These are phyloP conservation scores for Diaporthe australafricana DNA, from an alignment of 2,329 filamentous ascomycete genomes.

Conservation along the genomic window DNA sequence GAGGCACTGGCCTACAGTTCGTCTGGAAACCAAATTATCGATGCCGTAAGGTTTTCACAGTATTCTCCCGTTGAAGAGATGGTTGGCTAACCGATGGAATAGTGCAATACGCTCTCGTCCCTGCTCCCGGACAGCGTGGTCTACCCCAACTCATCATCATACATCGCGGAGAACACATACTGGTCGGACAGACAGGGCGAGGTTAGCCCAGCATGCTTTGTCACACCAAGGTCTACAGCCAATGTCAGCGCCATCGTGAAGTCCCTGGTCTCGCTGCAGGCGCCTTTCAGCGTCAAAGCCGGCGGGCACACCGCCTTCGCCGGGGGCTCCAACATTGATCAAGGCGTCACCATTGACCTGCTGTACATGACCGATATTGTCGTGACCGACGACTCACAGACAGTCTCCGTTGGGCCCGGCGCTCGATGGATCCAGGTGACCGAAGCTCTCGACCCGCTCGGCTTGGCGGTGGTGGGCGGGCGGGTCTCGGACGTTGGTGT, in stretches of 20 bases:
- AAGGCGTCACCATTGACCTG: slow-evolving; percentile 26
- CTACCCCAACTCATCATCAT: slow-evolving; percentile 41
- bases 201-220: slow-evolving; percentile 19
- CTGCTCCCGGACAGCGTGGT: slow-evolving; percentile 39
- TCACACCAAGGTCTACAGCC: slow-evolving; percentile 4
- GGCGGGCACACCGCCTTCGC: slow-evolving; percentile 24
- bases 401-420: slow-evolving; percentile 56
- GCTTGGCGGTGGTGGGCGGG: slow-evolving; percentile 56
- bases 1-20: neutral
- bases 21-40: neutral
- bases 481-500: slow-evolving; percentile 56
- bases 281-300: slow-evolving; percentile 36
- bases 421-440: slow-evolving; percentile 58
- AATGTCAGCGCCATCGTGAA: slow-evolving; percentile 7
- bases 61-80: neutral
- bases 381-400: slow-evolving; percentile 49
- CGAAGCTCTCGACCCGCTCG: slow-evolving; percentile 50
- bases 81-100: neutral
- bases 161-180: slow-evolving; percentile 43
- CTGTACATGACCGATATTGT: neutral
- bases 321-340: slow-evolving; percentile 17
- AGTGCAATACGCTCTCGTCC: slow-evolving; percentile 32
- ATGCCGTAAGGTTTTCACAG: neutral
- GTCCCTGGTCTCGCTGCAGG: neutral
- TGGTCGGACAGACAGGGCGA: slow-evolving; percentile 47